Percentiles rank a stretch among this genome's conserved stretches.
These are phyloP conservation scores for Azolla pinnata DNA, from an alignment of 75 land plant species.

Conservation along the genomic window DNA sequence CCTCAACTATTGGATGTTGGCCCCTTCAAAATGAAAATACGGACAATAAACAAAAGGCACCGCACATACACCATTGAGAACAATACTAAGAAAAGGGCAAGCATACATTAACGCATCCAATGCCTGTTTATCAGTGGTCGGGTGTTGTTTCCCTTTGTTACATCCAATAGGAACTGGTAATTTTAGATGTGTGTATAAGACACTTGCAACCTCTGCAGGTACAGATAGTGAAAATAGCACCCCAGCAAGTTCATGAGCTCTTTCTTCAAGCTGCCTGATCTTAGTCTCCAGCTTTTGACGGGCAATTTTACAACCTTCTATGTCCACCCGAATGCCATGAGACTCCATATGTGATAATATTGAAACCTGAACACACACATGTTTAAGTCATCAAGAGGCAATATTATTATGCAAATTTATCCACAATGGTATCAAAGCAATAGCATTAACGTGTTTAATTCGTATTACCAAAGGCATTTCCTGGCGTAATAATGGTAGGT, in stretches of 20 bases:
- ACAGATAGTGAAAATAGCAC: conserved; percentile 65
- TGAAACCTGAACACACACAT: conserved; percentile 44
- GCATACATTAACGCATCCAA: conserved; percentile 66
- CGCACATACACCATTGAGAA: not conserved
- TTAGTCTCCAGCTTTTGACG: conserved; percentile 54
- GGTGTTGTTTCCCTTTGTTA: conserved; percentile 81
- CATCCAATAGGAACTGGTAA: conserved; percentile 71
- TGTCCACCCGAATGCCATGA: conserved; percentile 77
- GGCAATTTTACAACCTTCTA: conserved; percentile 61
- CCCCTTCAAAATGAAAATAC: conserved; percentile 38
- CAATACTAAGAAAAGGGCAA: not conserved
- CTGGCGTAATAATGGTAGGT: conserved; percentile 43
- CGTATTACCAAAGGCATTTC: conserved; percentile 91
- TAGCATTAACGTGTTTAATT: too few relatives aligned
- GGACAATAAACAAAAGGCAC: not conserved
- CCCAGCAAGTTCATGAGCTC: conserved; percentile 76
- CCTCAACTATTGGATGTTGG: conserved; percentile 74
- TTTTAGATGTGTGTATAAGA: conserved; percentile 74
- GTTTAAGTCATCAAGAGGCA: not conserved
- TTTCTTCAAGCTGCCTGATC: conserved; percentile 61
- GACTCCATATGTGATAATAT: conserved; percentile 86
- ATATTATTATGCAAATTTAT: too few relatives aligned
- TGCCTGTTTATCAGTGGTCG: conserved; percentile 86
- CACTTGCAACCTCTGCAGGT: conserved; percentile 86
- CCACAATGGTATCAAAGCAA: too few relatives aligned